Evolutionary conservation across 768 basidiomycete genomes (phyloP).

Genomic region (Kwoniella sp.): DNA sequence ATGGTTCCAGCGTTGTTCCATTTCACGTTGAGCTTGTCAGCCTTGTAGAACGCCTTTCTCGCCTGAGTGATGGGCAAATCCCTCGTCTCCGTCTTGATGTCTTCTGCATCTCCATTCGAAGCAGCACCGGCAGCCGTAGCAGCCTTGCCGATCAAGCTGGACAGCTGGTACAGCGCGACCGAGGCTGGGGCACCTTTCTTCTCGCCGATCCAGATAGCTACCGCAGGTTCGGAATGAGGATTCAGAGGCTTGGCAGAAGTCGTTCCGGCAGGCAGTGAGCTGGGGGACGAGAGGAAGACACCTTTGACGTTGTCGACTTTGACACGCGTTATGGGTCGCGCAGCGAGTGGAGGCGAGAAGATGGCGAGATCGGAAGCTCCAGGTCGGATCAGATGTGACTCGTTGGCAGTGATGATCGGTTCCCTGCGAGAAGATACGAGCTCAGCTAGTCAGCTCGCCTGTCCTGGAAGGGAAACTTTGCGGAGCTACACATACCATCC

Average conservation of each 20-base stretch:
- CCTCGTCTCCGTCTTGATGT: slow-evolving; percentile 42
- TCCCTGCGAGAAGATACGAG: slow-evolving; percentile 34
- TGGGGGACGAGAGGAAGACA: slow-evolving; percentile 44
- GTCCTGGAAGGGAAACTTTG: no score
- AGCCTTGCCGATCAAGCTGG: slow-evolving; percentile 48
- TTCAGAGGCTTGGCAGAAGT: slow-evolving; percentile 39
- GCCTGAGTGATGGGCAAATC: slow-evolving; percentile 70
- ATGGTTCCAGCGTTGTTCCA: slow-evolving; percentile 95
- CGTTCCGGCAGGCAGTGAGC: slow-evolving; percentile 37
- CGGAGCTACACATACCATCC: slow-evolving; percentile 65
- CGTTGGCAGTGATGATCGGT: slow-evolving; percentile 53
- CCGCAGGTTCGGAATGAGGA: slow-evolving; percentile 43
- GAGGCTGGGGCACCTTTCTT: slow-evolving; percentile 92
- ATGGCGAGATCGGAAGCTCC: slow-evolving; percentile 46
- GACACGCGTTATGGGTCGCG: slow-evolving; percentile 39
- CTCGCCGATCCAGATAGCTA: slow-evolving; percentile 93
- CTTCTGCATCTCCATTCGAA: slow-evolving; percentile 15
- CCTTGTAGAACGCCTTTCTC: slow-evolving; percentile 89
- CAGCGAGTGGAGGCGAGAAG: slow-evolving; percentile 56
- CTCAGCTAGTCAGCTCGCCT: not conserved
- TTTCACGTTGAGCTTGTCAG: slow-evolving; percentile 87
- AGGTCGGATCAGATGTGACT: slow-evolving; percentile 50
- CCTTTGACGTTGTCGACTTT: slow-evolving; percentile 45
- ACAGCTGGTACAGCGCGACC: slow-evolving; percentile 79
- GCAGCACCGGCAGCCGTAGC: slow-evolving; percentile 15